Base-by-base conservation (phyloP, 2,329 filamentous ascomycete species). In the Onygena corvina region DNA sequence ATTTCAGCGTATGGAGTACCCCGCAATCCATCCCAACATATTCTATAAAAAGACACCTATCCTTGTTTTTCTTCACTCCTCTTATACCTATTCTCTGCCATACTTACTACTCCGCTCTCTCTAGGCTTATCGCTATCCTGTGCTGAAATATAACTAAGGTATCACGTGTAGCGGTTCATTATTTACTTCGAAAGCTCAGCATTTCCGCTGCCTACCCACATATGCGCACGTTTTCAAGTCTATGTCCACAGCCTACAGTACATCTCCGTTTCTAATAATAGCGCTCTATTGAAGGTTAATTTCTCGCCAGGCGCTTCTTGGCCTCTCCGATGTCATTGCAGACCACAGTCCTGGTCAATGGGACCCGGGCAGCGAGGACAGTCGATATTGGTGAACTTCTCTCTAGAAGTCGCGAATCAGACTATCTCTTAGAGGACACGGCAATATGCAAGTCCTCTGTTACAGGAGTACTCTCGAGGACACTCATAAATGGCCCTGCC, bases 391-490 rank as follows among this genome's bases (percentile, higher is more conserved):
- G 50, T 27, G 53, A 57, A 30, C 47, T 57, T 3, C 48, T 55
- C 7, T 47, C 48, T n/a, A 50, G 49, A 25, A 55, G 49, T 30
- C 50, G 47, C 14, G 49, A 54, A n/a, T 18, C 38, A 35, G 50
- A 46, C 30, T 29, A 18, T 46, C 50, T 51, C 11, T 57, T 55
- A 21, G 42, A 54, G 21, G 46, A 59, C 20, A 50, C 55, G 46
- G 65, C 59, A 50, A 50, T 54, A 16, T 53, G 59, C 42, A 67
- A 60, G 46, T 67, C 70, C 25, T 79, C 83, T 4, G 67, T 65
- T 16, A 76, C 81, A 52, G 92, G 87, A 3, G 61, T 96, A 27
- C 72, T 96, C 40, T 86, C 86, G 0, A 81, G 77, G 59, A 94
- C 89, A 0, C 64, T 94, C 25, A 71, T 90, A 46, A 76, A 81